A percentile compares a stretch with the other conserved stretches of the same genome.
These are phyloP conservation scores for Cryptococcus hybrid DNA, from an alignment of 1,284 basidiomycete genomes.

Conservation along the genomic window DNA sequence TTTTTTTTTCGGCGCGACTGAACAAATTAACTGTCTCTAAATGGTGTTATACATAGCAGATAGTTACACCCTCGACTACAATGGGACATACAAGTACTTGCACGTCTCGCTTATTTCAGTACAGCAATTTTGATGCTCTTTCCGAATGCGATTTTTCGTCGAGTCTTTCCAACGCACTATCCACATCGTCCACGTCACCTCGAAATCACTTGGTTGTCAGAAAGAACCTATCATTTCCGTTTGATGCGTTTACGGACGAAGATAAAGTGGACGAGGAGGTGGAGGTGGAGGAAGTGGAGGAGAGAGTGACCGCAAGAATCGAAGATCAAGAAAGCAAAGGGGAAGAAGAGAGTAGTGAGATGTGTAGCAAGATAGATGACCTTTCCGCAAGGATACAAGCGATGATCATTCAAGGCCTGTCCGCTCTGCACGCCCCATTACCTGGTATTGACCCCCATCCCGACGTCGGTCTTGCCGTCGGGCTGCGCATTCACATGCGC, in stretches of 20 bases:
- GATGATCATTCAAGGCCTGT: slow-evolving; percentile 11
- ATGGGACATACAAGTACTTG: background rate
- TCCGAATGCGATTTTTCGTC: background rate
- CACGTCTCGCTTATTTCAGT: background rate
- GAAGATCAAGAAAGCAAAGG: slow-evolving; percentile 1
- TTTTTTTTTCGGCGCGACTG: background rate
- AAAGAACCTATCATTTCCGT: background rate
- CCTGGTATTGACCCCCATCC: background rate
- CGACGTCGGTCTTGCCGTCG: no score
- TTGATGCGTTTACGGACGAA: background rate
- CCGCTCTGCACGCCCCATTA: slow-evolving; percentile 4
- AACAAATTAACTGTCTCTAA: background rate
- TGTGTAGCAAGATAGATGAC: slow-evolving; percentile 9
- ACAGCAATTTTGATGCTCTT: background rate
- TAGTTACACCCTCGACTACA: background rate
- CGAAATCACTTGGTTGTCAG: background rate
- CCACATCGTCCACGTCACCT: background rate
- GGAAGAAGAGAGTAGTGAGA: slow-evolving; percentile 6
- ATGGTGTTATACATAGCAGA: background rate
- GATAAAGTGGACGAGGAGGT: background rate
- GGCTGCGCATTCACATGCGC: no score
- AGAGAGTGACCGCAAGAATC: background rate
- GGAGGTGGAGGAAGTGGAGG: background rate
- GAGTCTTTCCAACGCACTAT: background rate
- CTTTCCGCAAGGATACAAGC: slow-evolving; percentile 8